These are phyloP conservation scores for Trichoderma asperellum DNA, from an alignment of 2,329 filamentous ascomycete genomes.

Conservation along the genomic window DNA sequence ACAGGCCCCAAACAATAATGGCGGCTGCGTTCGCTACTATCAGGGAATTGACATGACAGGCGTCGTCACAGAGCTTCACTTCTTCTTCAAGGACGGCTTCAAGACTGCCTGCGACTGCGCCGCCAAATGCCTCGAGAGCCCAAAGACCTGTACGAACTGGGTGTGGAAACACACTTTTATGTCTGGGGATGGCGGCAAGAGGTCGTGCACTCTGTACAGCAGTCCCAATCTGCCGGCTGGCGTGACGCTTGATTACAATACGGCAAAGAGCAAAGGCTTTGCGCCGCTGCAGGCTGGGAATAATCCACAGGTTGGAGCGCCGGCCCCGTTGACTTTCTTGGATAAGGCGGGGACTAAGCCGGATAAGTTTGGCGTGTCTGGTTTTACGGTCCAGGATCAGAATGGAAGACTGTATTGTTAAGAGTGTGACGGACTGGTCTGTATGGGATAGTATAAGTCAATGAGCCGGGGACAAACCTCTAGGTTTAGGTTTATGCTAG, in stretches of 20 bases:
- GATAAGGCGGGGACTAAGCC: conserved; percentile 4
- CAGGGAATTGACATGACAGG: conserved; percentile 30
- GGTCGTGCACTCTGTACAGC: conserved; percentile 24
- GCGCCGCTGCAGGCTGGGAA: conserved; percentile 15
- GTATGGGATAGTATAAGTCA: too few species aligned
- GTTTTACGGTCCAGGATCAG: conserved; percentile 23
- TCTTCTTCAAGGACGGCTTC: conserved; percentile 28
- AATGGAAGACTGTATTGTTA: conserved; percentile 23
- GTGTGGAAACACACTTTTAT: conserved; percentile 30
- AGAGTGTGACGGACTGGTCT: neutral
- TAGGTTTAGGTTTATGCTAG: too few species aligned
- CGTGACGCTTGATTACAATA: conserved; percentile 25
- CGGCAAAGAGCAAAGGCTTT: conserved; percentile 20
- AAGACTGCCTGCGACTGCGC: neutral
- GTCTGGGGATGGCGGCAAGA: conserved; percentile 20
- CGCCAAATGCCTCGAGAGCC: conserved; percentile 14
- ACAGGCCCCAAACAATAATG: conserved; percentile 24
- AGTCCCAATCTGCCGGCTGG: conserved; percentile 26
- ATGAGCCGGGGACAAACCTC: too few species aligned
- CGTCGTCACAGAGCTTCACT: conserved; percentile 29
- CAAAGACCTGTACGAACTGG: conserved; percentile 23
- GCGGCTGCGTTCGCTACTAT: conserved; percentile 30
- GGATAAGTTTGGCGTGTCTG: conserved; percentile 27
- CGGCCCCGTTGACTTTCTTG: conserved; percentile 27
- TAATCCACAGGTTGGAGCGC: conserved; percentile 26